Evolutionary conservation across 768 basidiomycete genomes (phyloP).

Genomic region (Rhodosporidiobolus sp.): DNA sequence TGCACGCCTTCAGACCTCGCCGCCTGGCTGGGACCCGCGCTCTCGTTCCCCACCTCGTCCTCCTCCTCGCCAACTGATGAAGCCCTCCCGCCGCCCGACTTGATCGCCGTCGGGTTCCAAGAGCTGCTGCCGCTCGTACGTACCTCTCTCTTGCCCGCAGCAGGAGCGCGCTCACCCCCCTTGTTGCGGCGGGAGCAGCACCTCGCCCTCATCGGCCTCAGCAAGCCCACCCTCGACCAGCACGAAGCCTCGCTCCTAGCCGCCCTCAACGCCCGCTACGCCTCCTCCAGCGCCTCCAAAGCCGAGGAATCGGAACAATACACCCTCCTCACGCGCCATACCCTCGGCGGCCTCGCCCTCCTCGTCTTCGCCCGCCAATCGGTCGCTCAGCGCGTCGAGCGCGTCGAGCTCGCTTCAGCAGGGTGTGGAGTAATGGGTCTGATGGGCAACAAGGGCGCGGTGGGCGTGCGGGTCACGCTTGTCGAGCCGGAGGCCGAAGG

Average conservation of each 20-base stretch:
- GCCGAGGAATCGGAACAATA: no score
- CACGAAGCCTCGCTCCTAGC: conserved; percentile 14
- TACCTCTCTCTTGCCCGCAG: conserved; percentile 56
- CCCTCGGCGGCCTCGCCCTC: conserved; percentile 82
- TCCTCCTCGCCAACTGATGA: conserved; percentile 51
- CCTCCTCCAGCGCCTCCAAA: no score
- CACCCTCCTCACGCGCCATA: conserved; percentile 70
- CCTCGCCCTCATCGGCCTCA: conserved; percentile 43
- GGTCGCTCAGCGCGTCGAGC: conserved; percentile 57
- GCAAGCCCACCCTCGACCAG: conserved; percentile 49
- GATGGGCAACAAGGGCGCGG: conserved; percentile 95
- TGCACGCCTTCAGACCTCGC: conserved; percentile 73
- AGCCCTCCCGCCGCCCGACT: conserved; percentile 61
- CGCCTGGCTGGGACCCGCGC: conserved; percentile 82
- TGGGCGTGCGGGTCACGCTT: conserved; percentile 78
- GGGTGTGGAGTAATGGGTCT: conserved; percentile 65
- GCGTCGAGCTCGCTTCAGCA: conserved; percentile 72
- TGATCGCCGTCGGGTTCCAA: conserved; percentile 88
- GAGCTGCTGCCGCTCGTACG: conserved; percentile 87
- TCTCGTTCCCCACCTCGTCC: conserved; percentile 65
- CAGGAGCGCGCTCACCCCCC: conserved; percentile 56
- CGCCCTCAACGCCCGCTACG: conserved; percentile 15
- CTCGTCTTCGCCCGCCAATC: conserved; percentile 79
- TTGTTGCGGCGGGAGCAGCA: conserved; percentile 66
- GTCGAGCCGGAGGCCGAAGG: conserved; percentile 52